Base-by-base conservation (phyloP, 768 basidiomycete genomes). In the Amanita polypyramis region DNA sequence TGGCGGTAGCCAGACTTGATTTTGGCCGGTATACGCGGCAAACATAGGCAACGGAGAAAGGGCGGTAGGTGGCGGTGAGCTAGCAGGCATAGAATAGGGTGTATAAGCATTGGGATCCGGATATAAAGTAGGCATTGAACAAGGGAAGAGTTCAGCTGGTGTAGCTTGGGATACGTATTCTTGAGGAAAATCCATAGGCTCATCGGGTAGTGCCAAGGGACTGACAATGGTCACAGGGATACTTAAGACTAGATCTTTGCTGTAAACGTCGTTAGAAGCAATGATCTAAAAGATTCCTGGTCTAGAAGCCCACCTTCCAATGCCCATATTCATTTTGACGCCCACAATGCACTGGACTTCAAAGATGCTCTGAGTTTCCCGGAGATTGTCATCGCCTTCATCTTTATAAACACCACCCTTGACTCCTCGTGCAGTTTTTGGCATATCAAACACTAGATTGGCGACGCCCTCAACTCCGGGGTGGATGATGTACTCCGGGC, bases 381-480 rank as follows among this genome's bases (percentile, higher is more conserved):
- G 62, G 40, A 56, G 59, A 10, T 37, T 38, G 46, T 73, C 71
- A 51, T 70, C 73, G n/a, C 75, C 78, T 32, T 49, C 47, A 14
- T 49, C 47, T n/a, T 77, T 60, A 7, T 82, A 69, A 4, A 62
- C 56, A 4, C 84, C 85, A 20, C 82, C 83, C 49, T 70, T 74
- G 10, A 84, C 77, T 3, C 81, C 79, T 46, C 80, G 69, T 0
- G 85, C 79, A 50, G 70, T 62, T 40, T 65, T 69, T 4, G 88
- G 88, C n/a, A 89, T 77, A 58, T 90, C 82, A 52, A 92, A 80
- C 9, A 87, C 83, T 9, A 92, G 72, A 56, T 75, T 79, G 1
- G 88, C 88, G 1, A 89, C 74, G 17, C 88, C 88, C 57, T 90
- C 88, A 2, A 70, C 72, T 14, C 84, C 85, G 0, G 85, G 84